Evolutionary conservation across 768 basidiomycete species (phyloP).

Genomic region (Rhizopogon vulgaris): DNA sequence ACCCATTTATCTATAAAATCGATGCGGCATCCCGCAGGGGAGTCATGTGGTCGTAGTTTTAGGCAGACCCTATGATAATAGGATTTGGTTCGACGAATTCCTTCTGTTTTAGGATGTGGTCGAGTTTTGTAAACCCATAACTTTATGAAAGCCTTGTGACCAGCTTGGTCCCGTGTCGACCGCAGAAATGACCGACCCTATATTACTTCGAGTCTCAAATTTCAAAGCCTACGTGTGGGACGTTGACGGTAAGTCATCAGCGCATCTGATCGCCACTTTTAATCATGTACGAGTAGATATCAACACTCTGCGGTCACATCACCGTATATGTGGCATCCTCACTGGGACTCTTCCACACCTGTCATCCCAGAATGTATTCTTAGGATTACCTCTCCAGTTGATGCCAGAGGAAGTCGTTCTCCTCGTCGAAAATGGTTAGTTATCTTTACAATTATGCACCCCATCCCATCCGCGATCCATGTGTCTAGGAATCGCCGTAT

Average conservation of each 20-base stretch:
- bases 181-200: constrained; percentile 15
- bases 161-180: not conserved
- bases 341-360: constrained; percentile 91
- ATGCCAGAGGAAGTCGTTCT: constrained; percentile 91
- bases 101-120: too few relatives aligned
- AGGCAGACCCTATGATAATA: too few relatives aligned
- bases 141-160: not conserved
- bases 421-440: constrained; percentile 73
- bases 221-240: constrained; percentile 86
- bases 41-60: not conserved
- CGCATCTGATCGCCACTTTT: not conserved
- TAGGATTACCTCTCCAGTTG: constrained; percentile 85
- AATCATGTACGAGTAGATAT: constrained; percentile 50
- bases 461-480: not conserved
- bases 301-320: constrained; percentile 67
- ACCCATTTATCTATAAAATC: constrained; percentile 3
- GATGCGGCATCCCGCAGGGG: not conserved
- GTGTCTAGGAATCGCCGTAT: constrained; percentile 61
- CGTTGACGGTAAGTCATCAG: constrained; percentile 53
- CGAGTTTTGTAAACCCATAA: not conserved
- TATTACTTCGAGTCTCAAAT: constrained; percentile 70
- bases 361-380: constrained; percentile 93
- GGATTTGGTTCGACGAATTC: too few relatives aligned
- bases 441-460: not conserved
- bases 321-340: constrained; percentile 80